phyloP scores from a whole-genome alignment of 2,329 filamentous ascomycete species.

The Ophiostoma quercus region DNA sequence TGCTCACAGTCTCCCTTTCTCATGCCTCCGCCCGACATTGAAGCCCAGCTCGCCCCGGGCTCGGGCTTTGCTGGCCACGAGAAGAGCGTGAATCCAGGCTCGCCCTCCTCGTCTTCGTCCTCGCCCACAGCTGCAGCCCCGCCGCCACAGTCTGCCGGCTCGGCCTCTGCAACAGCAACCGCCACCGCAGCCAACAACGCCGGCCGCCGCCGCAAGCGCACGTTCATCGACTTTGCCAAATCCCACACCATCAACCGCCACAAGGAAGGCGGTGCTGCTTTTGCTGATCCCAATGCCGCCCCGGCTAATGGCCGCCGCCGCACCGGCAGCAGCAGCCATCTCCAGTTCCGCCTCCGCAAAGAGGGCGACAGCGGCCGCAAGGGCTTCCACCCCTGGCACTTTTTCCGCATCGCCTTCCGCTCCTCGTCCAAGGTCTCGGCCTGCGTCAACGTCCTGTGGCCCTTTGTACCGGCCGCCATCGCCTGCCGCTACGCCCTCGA shows the following conservation, averaged over 20 bases:
- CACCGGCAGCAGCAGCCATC: slow-evolving; percentile 7
- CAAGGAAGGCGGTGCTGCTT: not conserved
- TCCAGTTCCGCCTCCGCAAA: slow-evolving; percentile 26
- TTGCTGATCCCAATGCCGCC: not conserved
- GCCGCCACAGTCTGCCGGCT: not conserved
- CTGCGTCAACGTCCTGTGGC: slow-evolving; percentile 67
- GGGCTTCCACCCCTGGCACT: slow-evolving; percentile 59
- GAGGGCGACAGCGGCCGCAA: slow-evolving; percentile 62
- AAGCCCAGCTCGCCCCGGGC: not conserved
- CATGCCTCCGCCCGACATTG: slow-evolving; percentile 14
- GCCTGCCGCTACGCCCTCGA: slow-evolving; percentile 46
- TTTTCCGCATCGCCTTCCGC: slow-evolving; percentile 57
- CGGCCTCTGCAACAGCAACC: not conserved
- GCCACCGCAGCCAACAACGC: not conserved
- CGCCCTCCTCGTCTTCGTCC: not conserved
- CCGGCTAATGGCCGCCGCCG: not conserved
- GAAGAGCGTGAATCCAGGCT: not conserved
- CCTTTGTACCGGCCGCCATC: slow-evolving; percentile 66
- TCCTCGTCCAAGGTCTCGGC: slow-evolving; percentile 61
- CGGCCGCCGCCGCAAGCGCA: not conserved
- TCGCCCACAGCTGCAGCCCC: not conserved
- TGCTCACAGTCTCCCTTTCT: not conserved
- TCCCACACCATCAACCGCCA: not conserved
- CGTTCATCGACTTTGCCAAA: not conserved
- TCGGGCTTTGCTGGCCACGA: not conserved